These are phyloP conservation scores for Xerophyta viscosa DNA, from an alignment of 106 monocot genomes.

Conservation along the genomic window DNA sequence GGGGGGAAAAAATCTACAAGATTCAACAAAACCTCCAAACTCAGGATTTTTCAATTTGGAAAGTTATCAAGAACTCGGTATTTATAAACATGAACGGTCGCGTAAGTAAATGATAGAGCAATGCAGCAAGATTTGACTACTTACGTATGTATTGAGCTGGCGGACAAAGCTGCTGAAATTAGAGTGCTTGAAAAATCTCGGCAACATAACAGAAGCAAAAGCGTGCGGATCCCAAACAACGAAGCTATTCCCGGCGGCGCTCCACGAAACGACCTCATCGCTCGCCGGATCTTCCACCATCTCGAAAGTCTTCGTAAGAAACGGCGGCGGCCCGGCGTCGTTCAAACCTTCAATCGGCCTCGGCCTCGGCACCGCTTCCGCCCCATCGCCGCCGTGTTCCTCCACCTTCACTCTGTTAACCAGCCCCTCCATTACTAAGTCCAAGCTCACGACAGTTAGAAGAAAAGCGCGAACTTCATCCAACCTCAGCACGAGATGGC, in stretches of 20 bases:
- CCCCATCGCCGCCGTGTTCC: too few relatives aligned
- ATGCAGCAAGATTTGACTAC: neutral
- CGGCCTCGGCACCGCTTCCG: slow-evolving; percentile 1
- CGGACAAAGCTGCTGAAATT: slow-evolving; percentile 77
- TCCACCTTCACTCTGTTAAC: slow-evolving; percentile 3
- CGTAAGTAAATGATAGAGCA: neutral
- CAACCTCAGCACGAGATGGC: too few relatives aligned
- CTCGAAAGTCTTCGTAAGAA: slow-evolving; percentile 7
- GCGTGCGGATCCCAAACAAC: slow-evolving; percentile 6
- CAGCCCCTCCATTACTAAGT: neutral
- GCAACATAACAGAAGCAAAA: slow-evolving; percentile 24
- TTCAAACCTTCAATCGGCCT: slow-evolving; percentile 3
- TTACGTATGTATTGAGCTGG: slow-evolving; percentile 71
- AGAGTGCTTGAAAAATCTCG: slow-evolving; percentile 64
- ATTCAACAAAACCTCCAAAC: too few relatives aligned
- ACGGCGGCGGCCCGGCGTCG: slow-evolving; percentile 4
- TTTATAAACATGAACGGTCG: too few relatives aligned
- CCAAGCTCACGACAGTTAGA: too few relatives aligned
- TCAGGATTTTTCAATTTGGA: too few relatives aligned
- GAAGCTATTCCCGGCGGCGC: slow-evolving; percentile 2
- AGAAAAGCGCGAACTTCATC: too few relatives aligned
- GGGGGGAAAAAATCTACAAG: too few relatives aligned
- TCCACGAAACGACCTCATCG: slow-evolving; percentile 4
- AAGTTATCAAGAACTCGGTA: too few relatives aligned
- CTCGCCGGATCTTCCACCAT: slow-evolving; percentile 6